Evolutionary conservation across 1,139 yeast species (phyloP), one percentile per base, ranked within the genome.

Genomic region (Geotrichum australiense): DNA sequence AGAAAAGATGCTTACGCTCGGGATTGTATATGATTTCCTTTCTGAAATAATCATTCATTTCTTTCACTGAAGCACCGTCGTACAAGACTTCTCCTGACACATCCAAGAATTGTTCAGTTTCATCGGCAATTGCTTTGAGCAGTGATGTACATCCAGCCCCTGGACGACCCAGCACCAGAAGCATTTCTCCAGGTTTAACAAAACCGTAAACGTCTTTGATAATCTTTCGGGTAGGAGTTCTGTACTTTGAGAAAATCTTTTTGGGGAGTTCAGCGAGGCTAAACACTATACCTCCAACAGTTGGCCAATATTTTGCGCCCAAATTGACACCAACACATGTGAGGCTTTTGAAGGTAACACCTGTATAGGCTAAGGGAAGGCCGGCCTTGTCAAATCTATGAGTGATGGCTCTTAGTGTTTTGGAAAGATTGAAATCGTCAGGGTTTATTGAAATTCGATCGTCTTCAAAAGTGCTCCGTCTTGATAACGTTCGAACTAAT

Each of bases 141-240:
- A 77, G 64, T 11, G 81, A 70, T 4, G 81, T 68, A 56, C 83
- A 77, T 42, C 83, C 83, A 15, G 83, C 74, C 46, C 83, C 84
- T 6, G 83, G 83, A 50, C 80, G 69, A 40, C 83, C 84, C 36
- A 78, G 66, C 3, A 76, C 80, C 49, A 76, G 64, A 36, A 74
- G 65, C 75, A 76, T 71, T 54, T 76, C 81, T 45, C 82, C 81
- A n/a, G 76, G 69, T 48, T 66, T 66, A n/a, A 74, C 62, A 47
- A 58, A 52, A 50, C 76, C 66, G 54, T 61, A 55, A 48, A 68
- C 47, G 47, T 61, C 57, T 50, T 65, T 64, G 45, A 76, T 66
- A 40, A 76, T 71, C 41, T 67, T 63, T 57, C 75, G 63, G 38
- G 63, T 58, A 1, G 64, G 61, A 18, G 57, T 55, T 7, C 50